Evolutionary conservation across 176 grass and related monocot species (phyloP).

Genomic region (Elaeis guineensis): DNA sequence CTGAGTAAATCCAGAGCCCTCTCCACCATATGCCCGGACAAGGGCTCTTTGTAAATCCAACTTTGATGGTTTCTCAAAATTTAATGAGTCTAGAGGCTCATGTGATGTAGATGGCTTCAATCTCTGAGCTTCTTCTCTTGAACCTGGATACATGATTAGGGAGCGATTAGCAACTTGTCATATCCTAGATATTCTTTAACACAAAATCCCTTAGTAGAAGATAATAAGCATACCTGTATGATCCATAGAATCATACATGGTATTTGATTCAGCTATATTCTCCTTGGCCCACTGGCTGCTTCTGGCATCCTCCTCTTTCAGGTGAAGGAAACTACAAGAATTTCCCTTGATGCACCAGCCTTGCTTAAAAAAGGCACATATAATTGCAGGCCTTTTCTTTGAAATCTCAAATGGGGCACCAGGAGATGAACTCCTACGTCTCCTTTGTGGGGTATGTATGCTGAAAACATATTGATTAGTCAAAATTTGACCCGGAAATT

Average conservation of each 20-base stretch:
- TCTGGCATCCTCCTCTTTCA: constrained; percentile 27
- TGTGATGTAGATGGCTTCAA: constrained; percentile 15
- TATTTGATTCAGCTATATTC: constrained; percentile 15
- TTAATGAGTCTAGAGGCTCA: constrained; percentile 11
- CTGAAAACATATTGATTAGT: constrained; percentile 10
- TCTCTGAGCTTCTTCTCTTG: constrained; percentile 24
- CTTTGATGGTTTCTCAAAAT: constrained; percentile 16
- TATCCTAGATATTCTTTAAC: constrained; percentile 10
- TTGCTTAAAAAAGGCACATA: constrained; percentile 39
- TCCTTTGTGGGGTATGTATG: constrained; percentile 22
- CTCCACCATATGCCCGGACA: constrained; percentile 42
- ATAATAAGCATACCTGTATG: constrained; percentile 20
- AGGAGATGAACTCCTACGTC: constrained; percentile 37
- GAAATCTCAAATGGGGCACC: constrained; percentile 16
- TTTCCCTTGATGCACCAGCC: constrained; percentile 48
- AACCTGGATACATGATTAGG: constrained; percentile 33
- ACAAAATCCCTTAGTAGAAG: not conserved
- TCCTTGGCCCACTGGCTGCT: constrained; percentile 16
- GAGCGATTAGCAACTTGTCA: constrained; percentile 23
- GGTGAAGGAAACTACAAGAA: constrained; percentile 39
- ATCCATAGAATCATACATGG: constrained; percentile 24
- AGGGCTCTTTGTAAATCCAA: constrained; percentile 24
- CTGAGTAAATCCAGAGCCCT: constrained; percentile 15
- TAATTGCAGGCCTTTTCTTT: constrained; percentile 16
- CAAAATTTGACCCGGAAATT: not conserved